Evolutionary conservation across 306 rosid genomes (phyloP).

Genomic region (Argentina anserina): DNA sequence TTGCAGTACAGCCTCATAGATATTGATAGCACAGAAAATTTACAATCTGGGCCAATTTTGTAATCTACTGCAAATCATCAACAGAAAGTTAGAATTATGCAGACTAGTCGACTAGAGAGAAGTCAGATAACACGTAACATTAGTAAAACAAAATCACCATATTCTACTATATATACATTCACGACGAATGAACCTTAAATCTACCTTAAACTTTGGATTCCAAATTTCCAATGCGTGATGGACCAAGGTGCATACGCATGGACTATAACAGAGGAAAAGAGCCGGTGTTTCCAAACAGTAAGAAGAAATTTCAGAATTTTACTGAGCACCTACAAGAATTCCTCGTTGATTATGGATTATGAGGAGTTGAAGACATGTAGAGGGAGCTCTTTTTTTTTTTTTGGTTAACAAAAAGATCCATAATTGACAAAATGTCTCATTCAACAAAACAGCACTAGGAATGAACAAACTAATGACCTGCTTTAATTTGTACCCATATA

Average conservation of each 20-base stretch:
- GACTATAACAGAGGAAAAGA: background rate
- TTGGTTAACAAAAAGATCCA: no score
- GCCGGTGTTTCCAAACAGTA: background rate
- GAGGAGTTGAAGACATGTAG: no score
- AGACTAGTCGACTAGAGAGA: no score
- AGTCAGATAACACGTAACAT: background rate
- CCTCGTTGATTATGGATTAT: background rate
- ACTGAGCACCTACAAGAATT: background rate
- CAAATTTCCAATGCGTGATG: background rate
- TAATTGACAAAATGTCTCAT: no score
- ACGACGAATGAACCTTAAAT: background rate
- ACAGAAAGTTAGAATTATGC: background rate
- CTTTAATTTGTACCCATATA: no score
- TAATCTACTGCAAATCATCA: background rate
- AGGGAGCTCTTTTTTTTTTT: no score
- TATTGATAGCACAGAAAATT: background rate
- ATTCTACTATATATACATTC: background rate
- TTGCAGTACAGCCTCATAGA: no score
- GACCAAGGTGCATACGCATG: background rate
- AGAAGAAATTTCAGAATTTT: background rate
- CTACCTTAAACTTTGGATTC: background rate
- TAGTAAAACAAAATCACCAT: background rate
- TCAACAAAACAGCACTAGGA: no score
- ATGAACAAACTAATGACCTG: no score
- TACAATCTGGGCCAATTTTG: background rate